phyloP scores from a whole-genome alignment of 768 basidiomycete genomes.

The Kwoniella mangroviensis region DNA sequence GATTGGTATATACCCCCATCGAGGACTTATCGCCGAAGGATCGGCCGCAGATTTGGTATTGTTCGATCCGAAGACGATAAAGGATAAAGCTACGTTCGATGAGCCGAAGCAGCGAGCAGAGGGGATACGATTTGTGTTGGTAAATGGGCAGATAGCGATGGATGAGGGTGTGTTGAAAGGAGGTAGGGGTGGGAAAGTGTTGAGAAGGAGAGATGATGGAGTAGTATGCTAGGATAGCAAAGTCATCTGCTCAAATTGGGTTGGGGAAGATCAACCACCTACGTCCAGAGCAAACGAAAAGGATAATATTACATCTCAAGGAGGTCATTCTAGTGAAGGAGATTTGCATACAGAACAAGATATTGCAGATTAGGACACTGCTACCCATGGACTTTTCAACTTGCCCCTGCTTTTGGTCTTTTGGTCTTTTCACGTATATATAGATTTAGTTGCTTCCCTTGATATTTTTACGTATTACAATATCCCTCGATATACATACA shows the following conservation, averaged over 20 bases:
- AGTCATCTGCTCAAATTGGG: not conserved
- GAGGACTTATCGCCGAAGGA: constrained; percentile 45
- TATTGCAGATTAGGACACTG: too few relatives aligned
- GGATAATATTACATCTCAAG: too few relatives aligned
- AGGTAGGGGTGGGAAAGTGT: constrained; percentile 33
- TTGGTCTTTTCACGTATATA: not conserved
- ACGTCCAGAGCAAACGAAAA: too few relatives aligned
- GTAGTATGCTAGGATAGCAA: constrained; percentile 4
- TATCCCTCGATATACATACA: not conserved
- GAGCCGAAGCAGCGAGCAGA: constrained; percentile 36
- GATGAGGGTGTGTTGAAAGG: constrained; percentile 45
- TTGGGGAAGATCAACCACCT: too few relatives aligned
- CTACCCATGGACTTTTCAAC: not conserved
- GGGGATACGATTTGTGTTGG: constrained; percentile 52
- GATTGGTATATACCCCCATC: constrained; percentile 46
- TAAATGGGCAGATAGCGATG: constrained; percentile 51
- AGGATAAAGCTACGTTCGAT: constrained; percentile 47
- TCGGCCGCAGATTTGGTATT: constrained; percentile 53
- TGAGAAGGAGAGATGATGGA: constrained; percentile 42
- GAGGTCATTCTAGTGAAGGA: too few relatives aligned
- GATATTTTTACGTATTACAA: too few relatives aligned
- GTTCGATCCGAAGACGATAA: constrained; percentile 47
- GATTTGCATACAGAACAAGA: too few relatives aligned
- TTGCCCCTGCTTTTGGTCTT: not conserved
- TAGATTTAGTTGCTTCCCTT: not conserved